Evolutionary conservation across 2,329 filamentous ascomycete species (phyloP).

Genomic region (Leptographium wingfieldii): DNA sequence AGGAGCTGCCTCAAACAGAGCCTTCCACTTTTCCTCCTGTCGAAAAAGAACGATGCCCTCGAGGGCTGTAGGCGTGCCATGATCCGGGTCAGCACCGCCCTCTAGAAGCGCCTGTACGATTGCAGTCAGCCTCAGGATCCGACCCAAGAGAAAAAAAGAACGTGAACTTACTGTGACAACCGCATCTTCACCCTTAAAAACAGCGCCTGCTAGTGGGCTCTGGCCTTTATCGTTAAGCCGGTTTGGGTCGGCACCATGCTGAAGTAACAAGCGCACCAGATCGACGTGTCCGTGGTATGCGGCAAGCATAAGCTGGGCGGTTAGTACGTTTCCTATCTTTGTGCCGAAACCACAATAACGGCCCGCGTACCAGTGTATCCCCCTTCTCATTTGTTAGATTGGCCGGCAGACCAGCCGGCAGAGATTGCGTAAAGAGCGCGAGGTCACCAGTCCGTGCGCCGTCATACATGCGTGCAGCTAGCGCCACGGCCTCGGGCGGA

Average conservation of each 20-base stretch:
- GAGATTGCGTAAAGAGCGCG: constrained; percentile 46
- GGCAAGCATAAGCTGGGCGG: constrained; percentile 52
- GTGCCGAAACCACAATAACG: neutral
- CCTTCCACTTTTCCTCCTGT: constrained; percentile 36
- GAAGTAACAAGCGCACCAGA: constrained; percentile 46
- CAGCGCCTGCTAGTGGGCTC: constrained; percentile 56
- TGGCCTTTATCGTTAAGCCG: constrained; percentile 55
- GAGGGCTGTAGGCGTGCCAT: constrained; percentile 35
- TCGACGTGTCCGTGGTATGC: constrained; percentile 55
- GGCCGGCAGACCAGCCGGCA: constrained; percentile 51
- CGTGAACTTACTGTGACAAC: constrained; percentile 29
- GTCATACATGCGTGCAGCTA: constrained; percentile 55
- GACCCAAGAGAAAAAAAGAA: neutral
- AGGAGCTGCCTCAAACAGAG: constrained; percentile 34
- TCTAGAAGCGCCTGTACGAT: constrained; percentile 28
- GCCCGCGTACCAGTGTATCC: constrained; percentile 46
- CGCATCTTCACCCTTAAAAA: constrained; percentile 57
- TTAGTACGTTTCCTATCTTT: neutral
- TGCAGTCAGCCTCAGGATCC: neutral
- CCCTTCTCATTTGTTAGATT: constrained; percentile 64
- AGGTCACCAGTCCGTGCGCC: constrained; percentile 48
- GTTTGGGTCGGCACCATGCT: constrained; percentile 54
- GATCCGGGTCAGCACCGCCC: constrained; percentile 41
- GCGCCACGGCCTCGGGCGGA: constrained; percentile 51
- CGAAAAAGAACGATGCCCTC: constrained; percentile 39